Base-by-base conservation (phyloP, 176 grass and related monocot species). In the Typha latifolia region DNA sequence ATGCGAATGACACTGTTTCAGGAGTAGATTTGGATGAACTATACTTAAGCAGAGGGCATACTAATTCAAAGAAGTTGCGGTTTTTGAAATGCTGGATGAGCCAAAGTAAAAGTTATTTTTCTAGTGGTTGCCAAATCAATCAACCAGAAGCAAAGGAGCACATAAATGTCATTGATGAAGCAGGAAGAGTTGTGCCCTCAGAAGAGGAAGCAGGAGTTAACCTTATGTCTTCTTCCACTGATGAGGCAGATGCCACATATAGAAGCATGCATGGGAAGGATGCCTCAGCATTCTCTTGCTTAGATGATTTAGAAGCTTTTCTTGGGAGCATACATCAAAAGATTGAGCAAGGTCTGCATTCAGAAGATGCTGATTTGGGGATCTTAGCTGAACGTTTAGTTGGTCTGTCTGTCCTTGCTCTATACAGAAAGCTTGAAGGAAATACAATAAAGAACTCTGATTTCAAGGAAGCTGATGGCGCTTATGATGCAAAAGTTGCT, bases 81-180 rank as follows among this genome's bases (percentile, higher is more conserved):
- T 99, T 93, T 84, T 59, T 99, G 70, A 99, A 90, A 84, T 99
- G 94, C 63, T 99, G 89, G 94, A 84, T 82, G 76, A 93, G 74
- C 70, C 94, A 93, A 82, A 76, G 85, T 72, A 80, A 80, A 48
- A 64, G 62, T 43, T 74, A 70, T 26, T 79, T 66, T 77, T 55
- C 62, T 68, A 48, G 31, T 81, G 63, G 49, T 71, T 74, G 62
- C 31, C 22, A 76, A 2, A 72, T 64, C 55, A 48, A 64, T 37
- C 15, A 51, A 22, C 50, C 47, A 82, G 80, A 86, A 65, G 62
- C 29, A 67, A 47, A 84, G 3, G 69, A 61, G 3, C 21, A 37
- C 27, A 32, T 70, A 48, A 68, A 69, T 78, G 69, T 43, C 20
- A 87, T 80, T 49, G 86, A 87, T 66, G 81, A 77, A 51, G n/a